Evolutionary conservation across 345 rosid species (phyloP), one percentile per base, ranked within the genome.

Genomic region (Acer negundo): DNA sequence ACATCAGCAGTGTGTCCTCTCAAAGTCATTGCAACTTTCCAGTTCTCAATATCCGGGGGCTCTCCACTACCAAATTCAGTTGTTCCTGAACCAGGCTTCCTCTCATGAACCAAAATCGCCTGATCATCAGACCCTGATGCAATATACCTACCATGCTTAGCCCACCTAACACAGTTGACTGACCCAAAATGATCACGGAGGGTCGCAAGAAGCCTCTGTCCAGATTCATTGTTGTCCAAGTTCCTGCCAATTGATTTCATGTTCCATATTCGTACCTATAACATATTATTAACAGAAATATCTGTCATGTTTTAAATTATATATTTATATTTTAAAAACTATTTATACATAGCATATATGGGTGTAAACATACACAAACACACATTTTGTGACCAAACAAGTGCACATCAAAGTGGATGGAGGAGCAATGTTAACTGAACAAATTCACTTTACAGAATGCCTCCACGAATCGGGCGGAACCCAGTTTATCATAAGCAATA

Each of bases 151-250:
- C 98, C 92, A 77, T 94, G 94, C 88, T 94, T 97, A 44, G 99
- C 98, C 98, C 99, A 97, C 83, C 99, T 87, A 76, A 97, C 94
- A 81, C 99, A 97, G 83, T 97, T 97, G n/a, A 97, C 99, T 10
- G 97, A 97, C 49, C 99, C 99, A 83, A 94, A 97, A 80, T 97
- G 99, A 84, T 94, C 99, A 16, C 97, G 97, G 40, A 94, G 91
- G 63, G 96, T 97, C 67, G 99, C 99, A 28, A 97, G 94, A 81
- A 97, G 97, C 88, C 93, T 85, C 75, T 89, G 90, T 40, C 84
- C 81, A 56, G 92, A 77, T 75, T 91, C 99, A 70, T 83, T 81
- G 62, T 82, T 80, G 81, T 82, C 85, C 40, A 89, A 83, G 77
- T 89, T 92, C 79, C 80, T 87, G 81, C 90, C 90, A 79, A 90